These are phyloP conservation scores for Candida orba DNA, from an alignment of 805 yeast species.

Conservation along the genomic window DNA sequence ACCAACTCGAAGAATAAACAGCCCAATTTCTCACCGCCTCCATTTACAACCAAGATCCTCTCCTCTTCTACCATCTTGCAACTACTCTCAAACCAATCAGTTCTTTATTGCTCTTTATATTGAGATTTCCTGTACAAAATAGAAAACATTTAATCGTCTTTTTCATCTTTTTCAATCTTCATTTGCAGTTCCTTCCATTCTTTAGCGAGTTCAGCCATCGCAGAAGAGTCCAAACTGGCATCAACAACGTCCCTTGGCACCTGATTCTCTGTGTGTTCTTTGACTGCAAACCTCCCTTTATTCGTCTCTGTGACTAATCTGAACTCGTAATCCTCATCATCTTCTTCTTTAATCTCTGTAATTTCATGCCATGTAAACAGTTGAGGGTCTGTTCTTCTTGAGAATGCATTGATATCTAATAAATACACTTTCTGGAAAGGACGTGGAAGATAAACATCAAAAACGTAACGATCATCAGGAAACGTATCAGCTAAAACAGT, in stretches of 20 bases:
- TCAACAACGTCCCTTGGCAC: conserved; percentile 90
- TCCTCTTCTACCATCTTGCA: neutral
- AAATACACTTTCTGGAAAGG: conserved; percentile 61
- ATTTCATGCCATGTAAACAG: conserved; percentile 84
- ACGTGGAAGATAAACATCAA: conserved; percentile 79
- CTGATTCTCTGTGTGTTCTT: conserved; percentile 82
- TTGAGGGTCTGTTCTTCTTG: conserved; percentile 69
- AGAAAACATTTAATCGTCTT: neutral
- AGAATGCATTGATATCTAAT: conserved; percentile 83
- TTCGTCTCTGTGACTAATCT: conserved; percentile 65
- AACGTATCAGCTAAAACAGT: conserved; percentile 40
- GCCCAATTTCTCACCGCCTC: neutral
- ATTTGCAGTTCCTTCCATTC: conserved; percentile 45
- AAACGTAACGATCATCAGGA: conserved; percentile 50
- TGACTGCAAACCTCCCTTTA: conserved; percentile 66
- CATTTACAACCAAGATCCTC: neutral
- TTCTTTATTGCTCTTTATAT: no score
- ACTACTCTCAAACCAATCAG: no score
- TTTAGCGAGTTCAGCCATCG: conserved; percentile 61
- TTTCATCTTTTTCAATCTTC: conserved; percentile 14
- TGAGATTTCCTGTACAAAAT: no score
- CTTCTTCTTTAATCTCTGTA: conserved; percentile 24
- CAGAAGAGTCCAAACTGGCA: conserved; percentile 62
- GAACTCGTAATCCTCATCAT: conserved; percentile 36
- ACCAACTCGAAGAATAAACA: neutral